Percentiles rank a stretch among this genome's conserved stretches.
Evolutionary conservation across 345 rosid genomes (phyloP).

Genomic region (Linum trigynum): DNA sequence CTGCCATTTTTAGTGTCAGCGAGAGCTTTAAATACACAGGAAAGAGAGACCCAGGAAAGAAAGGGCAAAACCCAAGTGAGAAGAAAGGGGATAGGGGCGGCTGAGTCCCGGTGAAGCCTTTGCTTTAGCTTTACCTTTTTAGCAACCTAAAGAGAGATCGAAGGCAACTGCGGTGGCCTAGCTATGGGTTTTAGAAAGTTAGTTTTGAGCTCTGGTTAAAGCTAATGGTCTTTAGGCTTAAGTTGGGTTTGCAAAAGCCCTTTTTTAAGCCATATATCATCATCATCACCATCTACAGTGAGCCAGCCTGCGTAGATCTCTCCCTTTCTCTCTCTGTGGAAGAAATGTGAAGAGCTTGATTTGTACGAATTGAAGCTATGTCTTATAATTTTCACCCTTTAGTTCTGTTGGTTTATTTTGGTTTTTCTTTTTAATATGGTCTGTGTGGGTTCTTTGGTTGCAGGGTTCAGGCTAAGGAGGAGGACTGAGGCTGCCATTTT

Average conservation of each 20-base stretch:
- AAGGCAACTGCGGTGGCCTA: background rate
- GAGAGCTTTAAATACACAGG: slow-evolving; percentile 20
- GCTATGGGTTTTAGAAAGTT: background rate
- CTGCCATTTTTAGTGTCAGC: slow-evolving; percentile 34
- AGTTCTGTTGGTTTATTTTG: slow-evolving; percentile 7
- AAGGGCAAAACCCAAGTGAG: background rate
- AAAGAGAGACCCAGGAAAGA: background rate
- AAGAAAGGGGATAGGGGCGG: slow-evolving; percentile 5
- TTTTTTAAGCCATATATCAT: background rate
- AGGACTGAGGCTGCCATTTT: slow-evolving; percentile 29
- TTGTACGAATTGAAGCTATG: slow-evolving; percentile 10
- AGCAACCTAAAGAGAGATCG: slow-evolving; percentile 20
- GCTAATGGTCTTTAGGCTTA: slow-evolving; percentile 18
- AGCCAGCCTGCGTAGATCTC: background rate
- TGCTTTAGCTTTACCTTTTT: slow-evolving; percentile 23
- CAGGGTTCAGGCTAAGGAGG: slow-evolving; percentile 22
- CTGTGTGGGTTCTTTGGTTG: slow-evolving; percentile 24
- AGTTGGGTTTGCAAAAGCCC: slow-evolving; percentile 4
- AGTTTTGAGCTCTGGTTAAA: slow-evolving; percentile 20
- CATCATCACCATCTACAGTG: background rate
- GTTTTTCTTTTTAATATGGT: slow-evolving; percentile 11
- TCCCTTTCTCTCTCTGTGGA: background rate
- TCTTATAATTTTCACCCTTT: background rate
- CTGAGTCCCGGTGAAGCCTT: slow-evolving; percentile 26
- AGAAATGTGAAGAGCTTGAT: background rate